Evolutionary conservation across 495 filamentous ascomycete species (phyloP), one percentile per base, ranked within the genome.

Genomic region (Penicillium argentinense): DNA sequence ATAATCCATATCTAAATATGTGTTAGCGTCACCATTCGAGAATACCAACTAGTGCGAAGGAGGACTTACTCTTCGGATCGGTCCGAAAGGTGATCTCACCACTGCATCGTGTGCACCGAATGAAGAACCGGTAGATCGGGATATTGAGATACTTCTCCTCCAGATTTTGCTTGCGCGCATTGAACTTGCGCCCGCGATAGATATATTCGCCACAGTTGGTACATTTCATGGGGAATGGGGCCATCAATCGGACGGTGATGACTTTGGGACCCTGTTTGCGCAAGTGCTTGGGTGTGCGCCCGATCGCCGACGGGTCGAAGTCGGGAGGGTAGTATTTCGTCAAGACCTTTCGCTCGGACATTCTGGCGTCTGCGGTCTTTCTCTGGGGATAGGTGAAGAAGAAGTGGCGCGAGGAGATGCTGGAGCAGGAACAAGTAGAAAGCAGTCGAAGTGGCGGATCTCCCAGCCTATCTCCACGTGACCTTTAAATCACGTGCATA

Each of bases 111-210:
- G 93, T 97, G 69, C 95, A 99, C 2, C 88, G 78, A 58, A 98
- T 98, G 67, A 92, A 95, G 76, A 97, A 96, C 1, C 92, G 82
- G 74, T 85, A 93, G 43, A 97, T 91, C 49, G 87, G 79, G 49
- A 99, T 96, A 42, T 74, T 74, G 47, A 92, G 81, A 72, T 99
- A 99, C 52, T 85, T 87, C 60, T 97, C 91, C 29, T 93, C 89
- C 5, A 87, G 89, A 6, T 86, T 95, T 59, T 97, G 89, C 54
- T 99, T 99, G 39, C 90, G 83, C 2, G 93, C 91, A 68, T 97
- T 98, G 79, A 96, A 97, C 59, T 97, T 97, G 38, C 91, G 84
- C 1, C 92, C 92, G 53, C 89, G 88, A 75, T 97, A 96, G 63
- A 98, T 97, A 77, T 88, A 97, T 73, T 97, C 91, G 61, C 89